Percentiles rank a stretch among this genome's conserved stretches.
phyloP scores from a whole-genome alignment of 352 stramenopile species.

The Phytopythium aichiense region DNA sequence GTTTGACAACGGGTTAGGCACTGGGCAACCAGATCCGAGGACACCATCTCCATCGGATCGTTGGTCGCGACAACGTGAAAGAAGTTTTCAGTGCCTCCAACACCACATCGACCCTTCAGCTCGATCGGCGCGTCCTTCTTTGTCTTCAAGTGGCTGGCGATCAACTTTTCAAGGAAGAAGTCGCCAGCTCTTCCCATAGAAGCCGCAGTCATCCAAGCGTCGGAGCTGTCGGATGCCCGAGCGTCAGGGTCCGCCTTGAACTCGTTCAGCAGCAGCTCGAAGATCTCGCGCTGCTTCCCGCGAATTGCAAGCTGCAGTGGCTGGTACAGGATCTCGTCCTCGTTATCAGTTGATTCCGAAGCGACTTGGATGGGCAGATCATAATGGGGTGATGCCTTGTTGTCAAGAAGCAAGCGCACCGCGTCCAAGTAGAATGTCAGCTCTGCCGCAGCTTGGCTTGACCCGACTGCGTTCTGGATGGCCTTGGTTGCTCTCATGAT shows the following conservation, averaged over 20 bases:
- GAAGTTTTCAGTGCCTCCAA: constrained; percentile 39
- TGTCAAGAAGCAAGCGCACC: constrained; percentile 45
- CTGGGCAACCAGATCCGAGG: constrained; percentile 29
- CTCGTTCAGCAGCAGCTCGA: constrained; percentile 46
- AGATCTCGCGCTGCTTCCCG: constrained; percentile 34
- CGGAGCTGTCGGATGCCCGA: constrained; percentile 31
- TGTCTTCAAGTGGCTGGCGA: constrained; percentile 37
- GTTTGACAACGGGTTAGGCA: constrained; percentile 28
- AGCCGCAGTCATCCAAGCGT: constrained; percentile 60
- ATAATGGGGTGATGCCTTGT: constrained; percentile 42
- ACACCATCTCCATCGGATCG: constrained; percentile 14
- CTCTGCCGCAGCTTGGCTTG: constrained; percentile 6
- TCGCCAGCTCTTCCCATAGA: constrained; percentile 28
- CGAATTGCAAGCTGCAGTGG: constrained; percentile 61
- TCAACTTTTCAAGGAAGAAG: constrained; percentile 41
- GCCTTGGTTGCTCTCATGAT: constrained; percentile 29
- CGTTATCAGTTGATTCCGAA: constrained; percentile 10
- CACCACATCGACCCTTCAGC: constrained; percentile 17
- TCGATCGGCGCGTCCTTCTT: constrained; percentile 21
- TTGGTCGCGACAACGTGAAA: constrained; percentile 52
- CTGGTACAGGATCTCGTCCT: constrained; percentile 21
- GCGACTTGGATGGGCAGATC: constrained; percentile 25
- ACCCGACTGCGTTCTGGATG: constrained; percentile 2
- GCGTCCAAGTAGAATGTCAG: constrained; percentile 44
- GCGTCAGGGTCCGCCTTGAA: constrained; percentile 32